Base-by-base conservation (phyloP, 2,329 filamentous ascomycete species). In the Aspergillus clavatus region DNA sequence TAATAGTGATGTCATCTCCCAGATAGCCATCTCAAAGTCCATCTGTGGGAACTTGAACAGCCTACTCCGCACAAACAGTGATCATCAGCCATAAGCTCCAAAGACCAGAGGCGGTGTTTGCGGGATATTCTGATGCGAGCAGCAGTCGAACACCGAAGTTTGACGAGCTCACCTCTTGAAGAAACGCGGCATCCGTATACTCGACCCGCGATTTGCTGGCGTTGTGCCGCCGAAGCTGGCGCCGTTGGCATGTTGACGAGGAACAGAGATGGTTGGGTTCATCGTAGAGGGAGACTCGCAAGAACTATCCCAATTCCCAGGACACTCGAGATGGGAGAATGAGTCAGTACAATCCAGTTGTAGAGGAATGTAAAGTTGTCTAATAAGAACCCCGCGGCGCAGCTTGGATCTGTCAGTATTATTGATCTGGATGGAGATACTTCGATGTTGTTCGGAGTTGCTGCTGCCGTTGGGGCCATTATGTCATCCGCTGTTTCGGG, bases 21-120 rank as follows among this genome's bases (percentile, higher is more conserved):
- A 86, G 55, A 84, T 78, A 16, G 82, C 82, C 74, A 84, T 83
- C 62, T 86, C 82, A 61, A 86, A 86, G 71, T 86, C 82, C 82
- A 86, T 85, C 56, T 84, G 82, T 8, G 82, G 81, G 59, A 85
- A 85, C 64, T 86, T 86, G 75, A 85, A 84, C 40, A 85, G 69
- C 46, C 75, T 77, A 40, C 16, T 28, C n/a, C 55, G 38, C 57
- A 11, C 44, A 41, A 35, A 16, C 22, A n/a, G 12, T 28, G n/a
- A 7, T 18, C 38, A 21, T n/a, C n/a, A n/a, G n/a, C n/a, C n/a
- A n/a, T n/a, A n/a, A n/a, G n/a, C n/a, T n/a, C n/a, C n/a, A n/a
- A n/a, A n/a, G n/a, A n/a, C n/a, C n/a, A n/a, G n/a, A n/a, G n/a
- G n/a, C n/a, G n/a, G n/a, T n/a, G n/a, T n/a, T n/a, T n/a, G n/a